Conservation (phyloP, 768 basidiomycete genomes). For the Suillus occidentalis region DNA sequence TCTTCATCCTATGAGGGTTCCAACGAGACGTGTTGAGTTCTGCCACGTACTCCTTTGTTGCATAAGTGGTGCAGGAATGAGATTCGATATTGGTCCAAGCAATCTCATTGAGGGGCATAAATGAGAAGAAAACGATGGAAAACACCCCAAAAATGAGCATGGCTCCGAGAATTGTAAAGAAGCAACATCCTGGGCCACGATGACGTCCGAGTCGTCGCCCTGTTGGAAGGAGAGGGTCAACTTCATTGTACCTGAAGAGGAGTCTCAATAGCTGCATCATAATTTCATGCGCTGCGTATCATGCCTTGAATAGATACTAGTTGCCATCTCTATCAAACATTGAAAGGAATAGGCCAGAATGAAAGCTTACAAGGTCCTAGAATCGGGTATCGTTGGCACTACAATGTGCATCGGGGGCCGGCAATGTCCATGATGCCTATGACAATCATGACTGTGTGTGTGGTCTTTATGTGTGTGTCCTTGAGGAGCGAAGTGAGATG, state of each 20-base stretch:
- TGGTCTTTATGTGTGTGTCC: background rate
- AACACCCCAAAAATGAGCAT: background rate
- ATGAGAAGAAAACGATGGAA: background rate
- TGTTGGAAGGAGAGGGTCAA: background rate
- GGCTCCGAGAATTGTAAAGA: constrained; percentile 1
- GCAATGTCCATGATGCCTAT: background rate
- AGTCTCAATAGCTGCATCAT: background rate
- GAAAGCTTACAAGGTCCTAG: background rate
- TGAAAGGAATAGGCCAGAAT: background rate
- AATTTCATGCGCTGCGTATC: background rate
- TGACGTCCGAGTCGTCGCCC: background rate
- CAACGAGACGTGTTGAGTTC: constrained; percentile 31
- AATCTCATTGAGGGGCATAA: constrained; percentile 2
- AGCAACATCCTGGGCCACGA: background rate
- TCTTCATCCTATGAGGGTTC: constrained; percentile 17
- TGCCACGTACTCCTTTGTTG: constrained; percentile 30
- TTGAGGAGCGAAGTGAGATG: background rate
- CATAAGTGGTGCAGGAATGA: constrained; percentile 28
- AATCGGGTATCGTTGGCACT: background rate
- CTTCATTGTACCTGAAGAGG: background rate
- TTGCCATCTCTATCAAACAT: background rate
- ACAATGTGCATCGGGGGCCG: background rate
- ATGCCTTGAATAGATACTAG: background rate
- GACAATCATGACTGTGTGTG: background rate
- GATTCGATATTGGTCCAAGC: constrained; percentile 18